phyloP scores from a whole-genome alignment of 495 filamentous ascomycete genomes.

The Xylaria cubensis region DNA sequence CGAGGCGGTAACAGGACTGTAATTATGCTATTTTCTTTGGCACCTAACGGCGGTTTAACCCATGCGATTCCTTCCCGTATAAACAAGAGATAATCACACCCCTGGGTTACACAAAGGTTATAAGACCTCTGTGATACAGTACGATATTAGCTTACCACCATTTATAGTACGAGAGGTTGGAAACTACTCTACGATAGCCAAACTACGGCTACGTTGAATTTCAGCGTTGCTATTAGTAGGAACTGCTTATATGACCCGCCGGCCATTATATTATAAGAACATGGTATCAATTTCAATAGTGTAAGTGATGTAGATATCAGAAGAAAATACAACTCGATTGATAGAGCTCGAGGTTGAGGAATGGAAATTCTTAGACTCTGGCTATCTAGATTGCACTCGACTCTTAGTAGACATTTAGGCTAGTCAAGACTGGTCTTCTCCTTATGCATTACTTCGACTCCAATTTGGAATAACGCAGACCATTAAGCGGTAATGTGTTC shows the following conservation, averaged over 20 bases:
- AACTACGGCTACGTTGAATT: background rate
- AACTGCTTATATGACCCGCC: background rate
- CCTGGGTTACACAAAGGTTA: background rate
- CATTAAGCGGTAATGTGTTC: background rate
- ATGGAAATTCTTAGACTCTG: background rate
- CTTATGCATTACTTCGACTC: background rate
- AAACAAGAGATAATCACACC: background rate
- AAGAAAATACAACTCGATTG: background rate
- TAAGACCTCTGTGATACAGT: background rate
- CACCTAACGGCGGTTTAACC: background rate
- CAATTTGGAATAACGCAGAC: background rate
- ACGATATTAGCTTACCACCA: background rate
- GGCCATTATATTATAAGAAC: background rate
- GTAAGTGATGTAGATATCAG: background rate
- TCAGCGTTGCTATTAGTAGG: too few species aligned
- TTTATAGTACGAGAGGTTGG: background rate
- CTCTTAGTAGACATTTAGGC: background rate
- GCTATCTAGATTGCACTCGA: background rate
- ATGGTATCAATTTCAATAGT: too few species aligned
- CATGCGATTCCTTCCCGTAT: background rate
- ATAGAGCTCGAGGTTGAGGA: background rate
- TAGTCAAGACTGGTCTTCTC: background rate
- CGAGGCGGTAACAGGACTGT: background rate
- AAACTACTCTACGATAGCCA: background rate
- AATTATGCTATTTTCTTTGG: background rate